Percentiles rank a stretch among this genome's conserved stretches.
Conservation (phyloP, 306 rosid species). For the Rosa lucieae region DNA sequence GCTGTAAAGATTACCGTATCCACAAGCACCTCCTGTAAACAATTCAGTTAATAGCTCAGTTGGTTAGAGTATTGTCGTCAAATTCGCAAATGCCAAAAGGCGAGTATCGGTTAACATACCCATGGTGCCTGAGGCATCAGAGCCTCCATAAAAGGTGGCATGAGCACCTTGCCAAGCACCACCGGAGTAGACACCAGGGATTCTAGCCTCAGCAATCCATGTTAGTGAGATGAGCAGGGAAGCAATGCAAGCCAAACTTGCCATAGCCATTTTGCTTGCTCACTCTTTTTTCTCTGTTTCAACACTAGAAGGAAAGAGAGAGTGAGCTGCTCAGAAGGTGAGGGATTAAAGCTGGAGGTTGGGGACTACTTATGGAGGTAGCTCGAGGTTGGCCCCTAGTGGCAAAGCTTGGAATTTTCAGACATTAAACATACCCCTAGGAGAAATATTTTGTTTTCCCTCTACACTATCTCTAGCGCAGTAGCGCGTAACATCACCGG, state of each 20-base stretch:
- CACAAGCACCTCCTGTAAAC: slow-evolving; percentile 86
- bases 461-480: neutral
- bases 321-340: slow-evolving; percentile 23
- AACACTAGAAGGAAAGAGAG: neutral
- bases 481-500: slow-evolving; percentile 21
- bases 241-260: slow-evolving; percentile 32
- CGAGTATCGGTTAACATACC: slow-evolving; percentile 35
- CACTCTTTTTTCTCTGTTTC: neutral
- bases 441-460: neutral
- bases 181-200: slow-evolving; percentile 77
- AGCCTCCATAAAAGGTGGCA: slow-evolving; percentile 94
- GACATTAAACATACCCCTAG: neutral
- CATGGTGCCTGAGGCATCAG: slow-evolving; percentile 99
- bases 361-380: slow-evolving; percentile 67
- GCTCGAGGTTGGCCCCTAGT: neutral
- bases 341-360: slow-evolving; percentile 15
- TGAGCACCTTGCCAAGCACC: slow-evolving; percentile 80
- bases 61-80: neutral
- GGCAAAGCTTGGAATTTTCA: slow-evolving; percentile 35
- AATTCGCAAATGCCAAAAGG: neutral
- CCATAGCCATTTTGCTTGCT: slow-evolving; percentile 35
- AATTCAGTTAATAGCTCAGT: neutral
- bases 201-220: slow-evolving; percentile 50
- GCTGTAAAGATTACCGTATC: slow-evolving; percentile 94
- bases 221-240: slow-evolving; percentile 43